A percentile compares a stretch with the other conserved stretches of the same genome.
Conservation (phyloP, 352 stramenopile genomes). For the Globisporangium emineosum region DNA sequence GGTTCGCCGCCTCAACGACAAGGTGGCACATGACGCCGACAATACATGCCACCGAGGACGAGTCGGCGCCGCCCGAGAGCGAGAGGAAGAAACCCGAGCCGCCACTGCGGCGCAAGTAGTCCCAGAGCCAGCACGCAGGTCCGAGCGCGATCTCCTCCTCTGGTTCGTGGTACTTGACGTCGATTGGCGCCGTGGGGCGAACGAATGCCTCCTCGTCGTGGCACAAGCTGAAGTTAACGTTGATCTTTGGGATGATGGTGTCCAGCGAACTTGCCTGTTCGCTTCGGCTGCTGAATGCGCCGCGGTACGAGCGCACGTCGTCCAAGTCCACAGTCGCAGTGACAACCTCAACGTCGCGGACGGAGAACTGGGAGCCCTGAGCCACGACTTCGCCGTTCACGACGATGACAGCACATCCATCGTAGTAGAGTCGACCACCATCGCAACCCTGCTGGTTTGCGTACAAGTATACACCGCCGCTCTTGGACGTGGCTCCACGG, state of each 20-base stretch:
- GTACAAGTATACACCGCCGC: slow-evolving; percentile 98
- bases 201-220: slow-evolving; percentile 48
- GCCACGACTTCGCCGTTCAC: slow-evolving; percentile 96
- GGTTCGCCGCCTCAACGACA: slow-evolving; percentile 84
- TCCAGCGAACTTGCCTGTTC: slow-evolving; percentile 90
- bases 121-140: slow-evolving; percentile 98
- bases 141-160: slow-evolving; percentile 98
- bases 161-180: slow-evolving; percentile 79
- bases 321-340: slow-evolving; percentile 98
- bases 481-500: slow-evolving; percentile 90
- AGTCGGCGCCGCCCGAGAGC: slow-evolving; percentile 96
- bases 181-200: slow-evolving; percentile 44
- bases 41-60: slow-evolving; percentile 94
- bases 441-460: slow-evolving; percentile 98
- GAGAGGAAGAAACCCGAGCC: slow-evolving; percentile 94
- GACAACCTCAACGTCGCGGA: slow-evolving; percentile 96
- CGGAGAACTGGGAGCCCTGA: slow-evolving; percentile 96
- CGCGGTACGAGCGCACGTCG: slow-evolving; percentile 95
- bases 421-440: slow-evolving; percentile 95
- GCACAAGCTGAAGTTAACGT: slow-evolving; percentile 77
- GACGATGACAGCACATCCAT: slow-evolving; percentile 97
- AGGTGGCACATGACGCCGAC: slow-evolving; percentile 98
- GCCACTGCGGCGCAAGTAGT: slow-evolving; percentile 94
- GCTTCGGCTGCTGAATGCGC: slow-evolving; percentile 90
- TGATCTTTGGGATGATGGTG: slow-evolving; percentile 62